Conservation (phyloP, 495 filamentous ascomycete genomes). For the Copromyces sp. region DNA sequence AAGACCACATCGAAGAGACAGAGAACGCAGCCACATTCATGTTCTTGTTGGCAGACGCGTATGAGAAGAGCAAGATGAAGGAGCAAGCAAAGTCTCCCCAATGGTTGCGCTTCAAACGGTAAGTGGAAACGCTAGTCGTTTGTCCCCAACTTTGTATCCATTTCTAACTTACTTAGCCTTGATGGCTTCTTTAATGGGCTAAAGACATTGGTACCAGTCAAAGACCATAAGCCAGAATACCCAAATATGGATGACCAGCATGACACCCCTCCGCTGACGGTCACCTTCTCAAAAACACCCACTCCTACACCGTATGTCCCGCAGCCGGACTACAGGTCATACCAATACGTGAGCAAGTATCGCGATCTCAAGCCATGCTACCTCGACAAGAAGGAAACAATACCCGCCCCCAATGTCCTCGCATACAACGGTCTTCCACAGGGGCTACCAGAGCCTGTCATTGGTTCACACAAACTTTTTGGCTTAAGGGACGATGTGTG, state of each 20-base stretch:
- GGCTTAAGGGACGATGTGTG: conserved; percentile 78
- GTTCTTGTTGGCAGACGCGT: conserved; percentile 1
- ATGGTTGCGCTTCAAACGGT: conserved; percentile 37
- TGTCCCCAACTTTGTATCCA: neutral
- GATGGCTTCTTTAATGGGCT: conserved; percentile 75
- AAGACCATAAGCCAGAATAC: conserved; percentile 64
- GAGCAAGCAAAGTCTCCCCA: conserved; percentile 17
- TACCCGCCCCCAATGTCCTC: conserved; percentile 54
- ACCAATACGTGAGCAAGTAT: conserved; percentile 47
- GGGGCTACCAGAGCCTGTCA: conserved; percentile 69
- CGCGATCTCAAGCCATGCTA: conserved; percentile 64
- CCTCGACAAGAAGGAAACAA: conserved; percentile 50
- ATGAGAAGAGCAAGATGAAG: conserved; percentile 2
- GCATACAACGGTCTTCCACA: conserved; percentile 62
- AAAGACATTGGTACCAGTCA: conserved; percentile 50
- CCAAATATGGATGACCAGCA: conserved; percentile 38
- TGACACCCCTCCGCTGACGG: conserved; percentile 18
- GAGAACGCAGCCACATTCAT: neutral
- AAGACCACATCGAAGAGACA: neutral
- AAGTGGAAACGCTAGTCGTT: conserved; percentile 9
- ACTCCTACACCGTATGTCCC: conserved; percentile 55
- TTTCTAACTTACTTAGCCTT: conserved; percentile 31
- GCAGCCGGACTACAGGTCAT: conserved; percentile 56
- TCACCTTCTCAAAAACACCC: conserved; percentile 29
- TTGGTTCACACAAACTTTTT: conserved; percentile 70